Base-by-base conservation (phyloP, 164 flowering plant species). In the Akebia trifoliata region DNA sequence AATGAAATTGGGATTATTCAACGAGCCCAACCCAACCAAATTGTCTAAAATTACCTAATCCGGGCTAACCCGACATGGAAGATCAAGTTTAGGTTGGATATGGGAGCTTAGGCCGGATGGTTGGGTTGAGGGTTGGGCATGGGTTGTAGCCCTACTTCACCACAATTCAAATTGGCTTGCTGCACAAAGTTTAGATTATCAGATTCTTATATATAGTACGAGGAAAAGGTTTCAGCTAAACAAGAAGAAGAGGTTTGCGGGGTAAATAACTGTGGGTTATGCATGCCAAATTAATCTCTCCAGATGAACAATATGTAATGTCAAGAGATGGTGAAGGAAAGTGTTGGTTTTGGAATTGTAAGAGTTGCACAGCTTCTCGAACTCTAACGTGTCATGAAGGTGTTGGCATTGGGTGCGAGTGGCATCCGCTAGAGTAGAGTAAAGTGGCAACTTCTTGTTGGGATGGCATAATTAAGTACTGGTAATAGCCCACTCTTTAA, bases 281-380 rank as follows among this genome's bases (percentile, higher is more conserved):
- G 99, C 97, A 45, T 94, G 99, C 67, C 96, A 94, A 62, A 97
- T 94, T 35, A 94, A 94, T 73, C 59, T 90, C 97, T 12, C 99
- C 99, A 4, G 99, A 94, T 76, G 99, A 96, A 22, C 63, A 96
- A 57, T 94, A 88, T 81, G 96, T 94, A 5, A 79, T 93, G 95
- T 94, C 96, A 0, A 96, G 97, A 59, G 99, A 94, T 65, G 96
- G 99, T 22, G 99, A 90, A 57, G 99, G 97, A 1, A 83, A 71
- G 50, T 90, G 97, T 72, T 89, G 97, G 98, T 92, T 87, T 71
- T 93, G 98, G 98, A 96, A 92, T 60, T 92, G 98, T 96, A 92
- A 92, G 75, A 86, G 81, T 53, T 86, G 95, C 76, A 92, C 84
- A 66, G 96, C 87, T 7, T 87, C 86, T 61, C 78, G 91, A 57